Evolutionary conservation across 805 yeast genomes (phyloP).

Genomic region (Millerago galiae): DNA sequence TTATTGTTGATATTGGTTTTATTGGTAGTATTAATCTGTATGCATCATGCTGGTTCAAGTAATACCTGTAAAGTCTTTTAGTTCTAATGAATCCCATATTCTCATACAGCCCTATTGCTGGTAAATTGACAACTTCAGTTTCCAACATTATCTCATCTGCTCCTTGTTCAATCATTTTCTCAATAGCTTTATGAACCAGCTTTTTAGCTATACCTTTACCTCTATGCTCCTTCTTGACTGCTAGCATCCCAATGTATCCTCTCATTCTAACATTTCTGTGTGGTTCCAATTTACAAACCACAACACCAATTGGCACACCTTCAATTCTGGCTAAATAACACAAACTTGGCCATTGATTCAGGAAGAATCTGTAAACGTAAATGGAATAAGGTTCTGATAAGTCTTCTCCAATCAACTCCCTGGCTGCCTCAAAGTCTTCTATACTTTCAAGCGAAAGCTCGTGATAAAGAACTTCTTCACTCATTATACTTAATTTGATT

Average conservation of each 20-base stretch:
- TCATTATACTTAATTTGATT: background rate
- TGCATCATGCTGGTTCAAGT: slow-evolving; percentile 90
- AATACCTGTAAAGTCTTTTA: slow-evolving; percentile 78
- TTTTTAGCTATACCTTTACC: slow-evolving; percentile 78
- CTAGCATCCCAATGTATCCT: slow-evolving; percentile 96
- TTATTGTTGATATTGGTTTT: slow-evolving; percentile 46
- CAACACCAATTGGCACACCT: slow-evolving; percentile 61
- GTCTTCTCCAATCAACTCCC: slow-evolving; percentile 58
- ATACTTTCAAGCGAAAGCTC: slow-evolving; percentile 21
- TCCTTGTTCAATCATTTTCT: slow-evolving; percentile 51
- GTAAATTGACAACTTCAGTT: slow-evolving; percentile 76
- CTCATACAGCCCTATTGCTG: slow-evolving; percentile 67
- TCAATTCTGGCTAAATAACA: slow-evolving; percentile 55
- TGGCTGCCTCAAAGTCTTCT: slow-evolving; percentile 43
- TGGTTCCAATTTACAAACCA: slow-evolving; percentile 73
- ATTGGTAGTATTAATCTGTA: slow-evolving; percentile 79
- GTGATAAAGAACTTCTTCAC: slow-evolving; percentile 16
- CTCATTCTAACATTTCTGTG: slow-evolving; percentile 70
- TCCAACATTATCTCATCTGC: slow-evolving; percentile 93
- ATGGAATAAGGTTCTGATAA: slow-evolving; percentile 92
- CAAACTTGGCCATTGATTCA: slow-evolving; percentile 86
- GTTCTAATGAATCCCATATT: slow-evolving; percentile 68
- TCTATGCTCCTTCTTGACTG: slow-evolving; percentile 65
- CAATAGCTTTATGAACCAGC: slow-evolving; percentile 57
- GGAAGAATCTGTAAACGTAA: slow-evolving; percentile 85